Conservation (phyloP, 495 filamentous ascomycete genomes). For the Neurospora sp. region DNA sequence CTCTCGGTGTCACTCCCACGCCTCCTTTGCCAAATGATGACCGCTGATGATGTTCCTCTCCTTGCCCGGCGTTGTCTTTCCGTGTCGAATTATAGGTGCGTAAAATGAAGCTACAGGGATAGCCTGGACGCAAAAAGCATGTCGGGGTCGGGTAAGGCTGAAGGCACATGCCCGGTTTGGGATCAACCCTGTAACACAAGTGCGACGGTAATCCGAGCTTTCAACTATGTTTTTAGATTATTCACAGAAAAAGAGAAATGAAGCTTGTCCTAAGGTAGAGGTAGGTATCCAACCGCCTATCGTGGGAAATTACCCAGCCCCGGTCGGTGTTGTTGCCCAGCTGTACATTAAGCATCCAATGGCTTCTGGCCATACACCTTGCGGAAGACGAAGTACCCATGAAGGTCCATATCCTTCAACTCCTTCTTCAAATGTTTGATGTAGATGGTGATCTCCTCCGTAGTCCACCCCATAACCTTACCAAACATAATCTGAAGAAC, state of each 20-base stretch:
- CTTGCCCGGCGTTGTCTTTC: too few species aligned
- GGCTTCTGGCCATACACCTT: constrained; percentile 26
- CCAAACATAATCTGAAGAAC: constrained; percentile 14
- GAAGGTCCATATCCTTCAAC: constrained; percentile 2
- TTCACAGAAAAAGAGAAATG: too few species aligned
- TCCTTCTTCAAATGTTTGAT: background rate
- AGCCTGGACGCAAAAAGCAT: too few species aligned
- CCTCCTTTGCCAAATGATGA: too few species aligned
- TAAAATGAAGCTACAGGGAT: too few species aligned
- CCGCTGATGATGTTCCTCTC: too few species aligned
- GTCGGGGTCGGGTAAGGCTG: too few species aligned
- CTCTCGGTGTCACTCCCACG: too few species aligned
- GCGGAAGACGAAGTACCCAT: constrained; percentile 10
- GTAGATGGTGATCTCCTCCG: background rate
- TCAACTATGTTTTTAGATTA: background rate
- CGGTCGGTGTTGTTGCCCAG: background rate
- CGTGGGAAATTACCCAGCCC: background rate
- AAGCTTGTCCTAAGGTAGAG: too few species aligned
- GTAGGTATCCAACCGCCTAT: background rate
- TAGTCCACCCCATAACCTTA: constrained; percentile 21
- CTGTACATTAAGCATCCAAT: background rate
- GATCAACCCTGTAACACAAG: background rate
- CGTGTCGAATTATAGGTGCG: too few species aligned
- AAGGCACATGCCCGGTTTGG: background rate
- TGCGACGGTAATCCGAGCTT: background rate